Evolutionary conservation across 768 basidiomycete genomes (phyloP).

Genomic region (Kwoniella europaea): DNA sequence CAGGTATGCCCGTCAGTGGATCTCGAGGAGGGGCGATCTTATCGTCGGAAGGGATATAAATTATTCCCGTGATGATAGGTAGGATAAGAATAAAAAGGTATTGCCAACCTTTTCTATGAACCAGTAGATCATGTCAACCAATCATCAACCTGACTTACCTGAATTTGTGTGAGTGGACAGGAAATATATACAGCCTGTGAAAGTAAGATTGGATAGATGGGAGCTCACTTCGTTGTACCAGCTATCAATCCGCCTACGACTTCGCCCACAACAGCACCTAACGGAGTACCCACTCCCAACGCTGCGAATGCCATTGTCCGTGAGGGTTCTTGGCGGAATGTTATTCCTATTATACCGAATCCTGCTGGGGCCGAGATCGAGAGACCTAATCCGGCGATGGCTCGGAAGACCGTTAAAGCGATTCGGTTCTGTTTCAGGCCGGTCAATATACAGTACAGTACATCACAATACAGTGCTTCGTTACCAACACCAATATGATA

Average conservation of each 20-base stretch:
- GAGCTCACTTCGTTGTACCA: background rate
- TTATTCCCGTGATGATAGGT: constrained; percentile 64
- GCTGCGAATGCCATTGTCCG: constrained; percentile 79
- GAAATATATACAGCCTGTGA: background rate
- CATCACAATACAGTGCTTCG: background rate
- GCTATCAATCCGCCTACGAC: constrained; percentile 70
- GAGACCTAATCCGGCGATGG: constrained; percentile 33
- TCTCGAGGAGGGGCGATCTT: constrained; percentile 61
- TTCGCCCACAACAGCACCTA: constrained; percentile 73
- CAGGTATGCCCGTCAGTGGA: background rate
- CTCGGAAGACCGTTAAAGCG: constrained; percentile 35
- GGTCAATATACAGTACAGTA: too few relatives aligned
- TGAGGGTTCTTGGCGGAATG: constrained; percentile 49
- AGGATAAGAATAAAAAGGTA: constrained; percentile 67
- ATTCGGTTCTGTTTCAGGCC: constrained; percentile 14
- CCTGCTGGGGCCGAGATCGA: constrained; percentile 31
- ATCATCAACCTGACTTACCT: background rate
- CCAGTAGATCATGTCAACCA: background rate
- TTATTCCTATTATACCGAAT: constrained; percentile 34
- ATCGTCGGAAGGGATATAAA: constrained; percentile 67
- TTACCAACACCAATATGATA: too few relatives aligned
- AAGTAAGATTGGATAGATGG: background rate
- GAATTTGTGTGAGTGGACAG: too few relatives aligned
- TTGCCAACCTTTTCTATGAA: constrained; percentile 54
- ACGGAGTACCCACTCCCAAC: constrained; percentile 77